Conservation (phyloP, 2,329 filamentous ascomycete species). For the Basipetospora sp. region DNA sequence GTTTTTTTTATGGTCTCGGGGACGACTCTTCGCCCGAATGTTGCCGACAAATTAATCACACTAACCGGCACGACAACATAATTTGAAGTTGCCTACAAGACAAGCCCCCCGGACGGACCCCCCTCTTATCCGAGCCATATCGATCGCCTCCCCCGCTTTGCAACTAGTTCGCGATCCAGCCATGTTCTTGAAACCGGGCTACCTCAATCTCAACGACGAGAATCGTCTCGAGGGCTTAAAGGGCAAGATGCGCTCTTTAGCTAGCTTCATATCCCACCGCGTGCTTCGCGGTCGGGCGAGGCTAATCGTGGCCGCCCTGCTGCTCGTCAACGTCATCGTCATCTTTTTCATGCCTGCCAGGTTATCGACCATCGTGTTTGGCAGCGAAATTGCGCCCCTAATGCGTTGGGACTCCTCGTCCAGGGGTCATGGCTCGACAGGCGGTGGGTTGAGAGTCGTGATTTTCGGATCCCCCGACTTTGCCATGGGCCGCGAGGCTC, state of each 20-base stretch:
- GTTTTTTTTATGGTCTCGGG: no score
- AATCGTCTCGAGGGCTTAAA: neutral
- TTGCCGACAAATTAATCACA: no score
- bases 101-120: no score
- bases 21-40: no score
- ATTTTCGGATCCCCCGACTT: conserved; percentile 35
- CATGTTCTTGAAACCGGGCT: conserved; percentile 1
- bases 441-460: conserved; percentile 30
- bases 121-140: no score
- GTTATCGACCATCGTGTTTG: conserved; percentile 7
- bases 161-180: no score
- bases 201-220: neutral
- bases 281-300: conserved; percentile 24
- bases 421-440: conserved; percentile 12
- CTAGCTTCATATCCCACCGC: conserved; percentile 23
- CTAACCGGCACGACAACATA: no score
- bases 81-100: no score
- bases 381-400: conserved; percentile 8
- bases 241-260: neutral
- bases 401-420: conserved; percentile 13
- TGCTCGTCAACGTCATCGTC: conserved; percentile 15
- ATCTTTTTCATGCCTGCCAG: conserved; percentile 11
- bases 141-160: neutral
- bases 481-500: conserved; percentile 15
- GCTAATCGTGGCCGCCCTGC: conserved; percentile 15